Evolutionary conservation across 371 early-diverging fungal genomes (phyloP), one percentile per base, ranked within the genome.

Genomic region (Zychaea mexicana): DNA sequence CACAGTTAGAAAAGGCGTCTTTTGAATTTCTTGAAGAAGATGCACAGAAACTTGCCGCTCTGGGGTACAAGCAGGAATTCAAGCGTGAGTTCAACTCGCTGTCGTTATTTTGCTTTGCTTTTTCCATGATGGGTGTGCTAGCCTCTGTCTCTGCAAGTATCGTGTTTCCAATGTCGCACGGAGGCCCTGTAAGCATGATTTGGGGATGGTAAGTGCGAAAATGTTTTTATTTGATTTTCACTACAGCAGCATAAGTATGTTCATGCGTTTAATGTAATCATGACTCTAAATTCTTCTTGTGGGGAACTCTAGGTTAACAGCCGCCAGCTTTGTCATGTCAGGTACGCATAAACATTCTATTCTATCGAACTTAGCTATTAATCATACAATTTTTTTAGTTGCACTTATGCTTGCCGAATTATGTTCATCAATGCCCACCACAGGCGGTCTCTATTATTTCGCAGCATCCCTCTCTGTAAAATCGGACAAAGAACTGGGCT

Each of bases 11-110:
- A 49, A 49, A 49, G 22, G 22, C 49, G 1, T 49, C 49, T 24
- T 49, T 49, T 49, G 49, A 42, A 38, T 27, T 26, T 27, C n/a
- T 39, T 6, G 78, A 78, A 46, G 66, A 66, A 38, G 78, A 78
- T 60, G 73, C 78, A 12, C 78, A 75, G 22, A 47, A 70, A 17
- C 58, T 78, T 5, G 66, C 67, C 8, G 75, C 70, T 21, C 49
- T 78, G 1, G 78, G 78, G 2, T 78, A 78, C 46, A 74, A 75
- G 13, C 78, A 78, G 62, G 78, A 78, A 38, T 78, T 78, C 36
- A 78, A 72, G 10, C 62, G 78, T 24, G 74, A 74, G 15, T 65
- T 75, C 47, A 74, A 68, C 53, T 36, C 71, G 15, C 61, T 78
- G 22, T 73, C 73, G 1, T 73, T 72, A 31, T 39, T 60, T 33